A percentile compares a stretch with the other conserved stretches of the same genome.
Conservation (phyloP, 371 early-diverging fungal genomes). For the Zopfochytrium polystomum region DNA sequence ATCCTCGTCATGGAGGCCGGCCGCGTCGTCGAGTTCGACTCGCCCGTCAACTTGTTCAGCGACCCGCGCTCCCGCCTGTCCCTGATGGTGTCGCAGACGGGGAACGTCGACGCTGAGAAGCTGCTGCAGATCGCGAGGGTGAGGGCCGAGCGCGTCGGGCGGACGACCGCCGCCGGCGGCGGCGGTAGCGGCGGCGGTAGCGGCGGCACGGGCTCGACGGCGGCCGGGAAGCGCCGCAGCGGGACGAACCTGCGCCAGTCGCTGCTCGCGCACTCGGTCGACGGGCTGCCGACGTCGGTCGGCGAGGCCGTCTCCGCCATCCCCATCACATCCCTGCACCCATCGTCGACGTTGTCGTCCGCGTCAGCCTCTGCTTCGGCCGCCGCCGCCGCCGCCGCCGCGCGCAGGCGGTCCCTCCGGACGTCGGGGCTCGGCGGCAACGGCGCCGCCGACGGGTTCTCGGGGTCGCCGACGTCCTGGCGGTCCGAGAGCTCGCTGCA, state of each 20-base stretch:
- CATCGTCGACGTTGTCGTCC: too few relatives aligned
- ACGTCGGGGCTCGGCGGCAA: too few relatives aligned
- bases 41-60: slow-evolving; percentile 56
- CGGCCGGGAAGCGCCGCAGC: too few relatives aligned
- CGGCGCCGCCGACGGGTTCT: too few relatives aligned
- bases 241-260: not conserved
- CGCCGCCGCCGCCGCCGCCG: too few relatives aligned
- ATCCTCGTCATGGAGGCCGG: slow-evolving; percentile 56
- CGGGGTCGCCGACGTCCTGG: too few relatives aligned
- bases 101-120: slow-evolving; percentile 39
- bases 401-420: too few relatives aligned
- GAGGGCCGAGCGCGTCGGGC: slow-evolving; percentile 20
- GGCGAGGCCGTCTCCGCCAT: too few relatives aligned
- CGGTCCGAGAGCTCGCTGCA: too few relatives aligned
- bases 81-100: slow-evolving; percentile 43
- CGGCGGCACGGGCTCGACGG: too few relatives aligned
- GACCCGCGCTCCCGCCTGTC: slow-evolving; percentile 44
- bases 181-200: slow-evolving; percentile 4
- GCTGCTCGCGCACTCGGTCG: not conserved
- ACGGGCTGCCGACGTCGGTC: not conserved
- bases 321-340: too few relatives aligned
- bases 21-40: slow-evolving; percentile 62
- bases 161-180: not conserved
- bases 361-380: too few relatives aligned
- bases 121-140: slow-evolving; percentile 32